Evolutionary conservation across 2,329 filamentous ascomycete species (phyloP), one percentile per base, ranked within the genome.

Genomic region (Acrocalymma vagum): DNA sequence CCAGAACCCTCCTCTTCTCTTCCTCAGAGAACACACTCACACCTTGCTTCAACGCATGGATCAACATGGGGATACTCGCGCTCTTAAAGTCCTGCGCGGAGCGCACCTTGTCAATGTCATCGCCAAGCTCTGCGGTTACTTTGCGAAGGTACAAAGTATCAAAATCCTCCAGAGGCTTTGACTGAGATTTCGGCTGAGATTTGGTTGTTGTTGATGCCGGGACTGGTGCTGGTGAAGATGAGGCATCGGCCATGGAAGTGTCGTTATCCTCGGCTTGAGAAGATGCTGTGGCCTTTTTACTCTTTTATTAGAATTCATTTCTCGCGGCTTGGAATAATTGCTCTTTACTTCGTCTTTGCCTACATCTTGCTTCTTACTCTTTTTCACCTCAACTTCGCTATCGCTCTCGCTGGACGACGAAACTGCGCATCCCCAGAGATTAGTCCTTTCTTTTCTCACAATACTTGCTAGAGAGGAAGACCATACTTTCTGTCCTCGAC

Each of bases 31-130:
- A 89, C 45, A 85, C 78, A 5, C 71, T 72, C 4, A 80, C 79
- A 0, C 87, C 87, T 60, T 90, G 86, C 70, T 82, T 81, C 52
- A 91, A 66, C 3, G 86, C 85, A 56, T 81, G 75, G 22, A 91
- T 78, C 27, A 91, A 77, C 60, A 89, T 78, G 5, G 78, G 75
- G 20, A 90, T 51, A 48, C 72, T 77, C 35, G 83, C 82, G 43
- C 74, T 74, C 61, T 82, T 84, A 71, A 90, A 92, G 69, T 91
- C 88, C 55, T 83, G 81, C 8, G 87, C 85, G 25, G 66, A 64
- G 51, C 87, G 82, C 47, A 90, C 75, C 65, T 83, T 83, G 71
- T 89, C 84, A 24, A 92, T 77, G 63, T 91, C 88, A 53, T 90
- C 85, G 9, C 84, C 82, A 40, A 92, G 83, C 63, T 91, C 87